A percentile compares a stretch with the other conserved stretches of the same genome.
These are phyloP conservation scores for Sonneratia caseolaris DNA, from an alignment of 345 rosid genomes.

Conservation along the genomic window DNA sequence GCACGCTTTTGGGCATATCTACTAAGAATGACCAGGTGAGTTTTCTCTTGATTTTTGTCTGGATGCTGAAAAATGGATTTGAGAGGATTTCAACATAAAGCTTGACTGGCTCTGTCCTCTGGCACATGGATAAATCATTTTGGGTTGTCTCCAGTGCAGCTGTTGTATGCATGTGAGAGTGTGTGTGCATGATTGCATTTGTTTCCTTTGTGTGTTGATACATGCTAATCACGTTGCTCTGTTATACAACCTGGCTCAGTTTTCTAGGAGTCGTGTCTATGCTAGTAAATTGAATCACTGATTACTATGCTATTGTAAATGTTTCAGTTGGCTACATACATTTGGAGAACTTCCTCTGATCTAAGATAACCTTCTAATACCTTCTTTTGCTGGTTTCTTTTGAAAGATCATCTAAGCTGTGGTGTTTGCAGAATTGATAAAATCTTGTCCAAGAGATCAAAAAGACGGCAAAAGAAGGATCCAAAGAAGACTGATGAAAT, in stretches of 20 bases:
- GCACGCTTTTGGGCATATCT: constrained; percentile 66
- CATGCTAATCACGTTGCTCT: background rate
- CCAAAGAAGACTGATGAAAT: constrained; percentile 67
- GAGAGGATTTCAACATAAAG: background rate
- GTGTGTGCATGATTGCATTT: background rate
- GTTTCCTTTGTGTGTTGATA: background rate
- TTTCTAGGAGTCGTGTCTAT: background rate
- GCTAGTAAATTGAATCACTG: background rate
- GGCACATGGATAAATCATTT: background rate
- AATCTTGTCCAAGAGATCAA: constrained; percentile 37
- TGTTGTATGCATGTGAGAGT: background rate
- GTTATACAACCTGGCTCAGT: background rate
- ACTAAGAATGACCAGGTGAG: constrained; percentile 54
- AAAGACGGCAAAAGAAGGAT: constrained; percentile 32
- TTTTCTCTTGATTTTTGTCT: constrained; percentile 1
- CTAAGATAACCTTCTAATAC: background rate
- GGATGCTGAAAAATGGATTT: background rate
- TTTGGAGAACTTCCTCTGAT: background rate
- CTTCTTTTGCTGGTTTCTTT: constrained; percentile 5
- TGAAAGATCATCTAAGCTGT: constrained; percentile 11
- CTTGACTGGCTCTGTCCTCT: background rate
- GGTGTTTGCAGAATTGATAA: constrained; percentile 54
- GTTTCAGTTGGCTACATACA: background rate
- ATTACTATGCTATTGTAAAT: background rate
- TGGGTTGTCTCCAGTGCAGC: background rate